phyloP scores from a whole-genome alignment of 2,329 filamentous ascomycete species.

The Sporothrix mexicana region DNA sequence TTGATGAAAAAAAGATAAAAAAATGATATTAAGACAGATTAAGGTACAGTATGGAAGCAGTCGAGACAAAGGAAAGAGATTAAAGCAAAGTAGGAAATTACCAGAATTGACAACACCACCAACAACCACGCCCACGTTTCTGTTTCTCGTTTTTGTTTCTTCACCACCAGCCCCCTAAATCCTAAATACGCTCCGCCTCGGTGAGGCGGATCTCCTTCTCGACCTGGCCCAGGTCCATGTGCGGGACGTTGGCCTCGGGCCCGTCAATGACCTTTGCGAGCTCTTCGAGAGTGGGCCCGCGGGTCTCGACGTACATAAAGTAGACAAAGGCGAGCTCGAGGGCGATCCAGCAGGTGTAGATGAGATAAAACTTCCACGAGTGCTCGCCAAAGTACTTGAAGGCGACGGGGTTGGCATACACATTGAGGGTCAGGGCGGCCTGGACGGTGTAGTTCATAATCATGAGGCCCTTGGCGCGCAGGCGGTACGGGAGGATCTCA shows the following conservation, averaged over 20 bases:
- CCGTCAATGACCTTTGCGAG: slow-evolving; percentile 71
- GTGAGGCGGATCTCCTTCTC: slow-evolving; percentile 50
- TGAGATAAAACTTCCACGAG: slow-evolving; percentile 62
- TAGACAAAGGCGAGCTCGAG: slow-evolving; percentile 62
- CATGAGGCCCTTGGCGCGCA: slow-evolving; percentile 60
- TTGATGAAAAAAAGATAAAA: no score
- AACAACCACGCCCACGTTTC: background rate
- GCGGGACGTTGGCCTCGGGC: slow-evolving; percentile 57
- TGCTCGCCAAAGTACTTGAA: slow-evolving; percentile 53
- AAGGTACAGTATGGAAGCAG: background rate
- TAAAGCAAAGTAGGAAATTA: background rate
- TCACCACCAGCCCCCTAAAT: background rate
- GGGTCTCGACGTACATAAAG: slow-evolving; percentile 65
- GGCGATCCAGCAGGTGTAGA: slow-evolving; percentile 64
- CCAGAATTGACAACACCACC: background rate
- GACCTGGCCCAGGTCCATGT: slow-evolving; percentile 53
- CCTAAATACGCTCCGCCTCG: slow-evolving; percentile 25
- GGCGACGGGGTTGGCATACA: slow-evolving; percentile 60
- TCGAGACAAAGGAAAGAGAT: background rate
- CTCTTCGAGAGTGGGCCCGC: slow-evolving; percentile 69
- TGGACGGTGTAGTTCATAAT: slow-evolving; percentile 63
- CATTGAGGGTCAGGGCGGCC: slow-evolving; percentile 60
- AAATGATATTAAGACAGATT: background rate
- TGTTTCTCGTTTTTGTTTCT: background rate
- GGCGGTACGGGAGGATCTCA: slow-evolving; percentile 58